These are phyloP conservation scores for Basidioascus undulatus DNA, from an alignment of 768 basidiomycete species.

Conservation along the genomic window DNA sequence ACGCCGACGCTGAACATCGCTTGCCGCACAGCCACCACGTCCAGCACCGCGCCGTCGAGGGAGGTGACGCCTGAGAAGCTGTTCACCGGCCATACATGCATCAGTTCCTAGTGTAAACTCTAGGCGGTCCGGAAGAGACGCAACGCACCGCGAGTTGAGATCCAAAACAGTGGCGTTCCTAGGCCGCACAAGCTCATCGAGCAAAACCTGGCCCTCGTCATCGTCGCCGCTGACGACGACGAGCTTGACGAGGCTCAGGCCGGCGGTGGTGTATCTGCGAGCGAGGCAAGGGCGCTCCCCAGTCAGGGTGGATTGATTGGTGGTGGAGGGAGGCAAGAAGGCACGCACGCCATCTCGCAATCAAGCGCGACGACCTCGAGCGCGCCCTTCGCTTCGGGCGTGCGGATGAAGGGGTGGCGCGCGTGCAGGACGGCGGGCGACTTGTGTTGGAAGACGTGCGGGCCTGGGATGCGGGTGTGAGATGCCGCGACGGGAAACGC, in stretches of 20 bases:
- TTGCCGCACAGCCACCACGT: conserved; percentile 39
- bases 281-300: background rate
- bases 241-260: conserved; percentile 69
- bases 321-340: background rate
- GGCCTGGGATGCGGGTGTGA: no score
- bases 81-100: no score
- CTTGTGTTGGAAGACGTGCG: conserved; percentile 59
- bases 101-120: no score
- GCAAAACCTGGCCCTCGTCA: conserved; percentile 24
- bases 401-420: conserved; percentile 45
- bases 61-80: conserved; percentile 54
- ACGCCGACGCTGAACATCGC: conserved; percentile 50
- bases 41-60: conserved; percentile 32
- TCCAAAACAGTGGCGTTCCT: conserved; percentile 29
- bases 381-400: no score
- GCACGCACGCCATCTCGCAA: conserved; percentile 71
- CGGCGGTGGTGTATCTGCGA: conserved; percentile 79
- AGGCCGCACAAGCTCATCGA: conserved; percentile 48
- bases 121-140: conserved; percentile 13
- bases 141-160: conserved; percentile 46
- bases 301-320: no score
- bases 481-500: no score
- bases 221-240: conserved; percentile 66
- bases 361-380: conserved; percentile 52
- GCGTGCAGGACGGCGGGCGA: conserved; percentile 39